These are phyloP conservation scores for Chaetomiaceae sp. DNA, from an alignment of 2,329 filamentous ascomycete species.

Conservation along the genomic window DNA sequence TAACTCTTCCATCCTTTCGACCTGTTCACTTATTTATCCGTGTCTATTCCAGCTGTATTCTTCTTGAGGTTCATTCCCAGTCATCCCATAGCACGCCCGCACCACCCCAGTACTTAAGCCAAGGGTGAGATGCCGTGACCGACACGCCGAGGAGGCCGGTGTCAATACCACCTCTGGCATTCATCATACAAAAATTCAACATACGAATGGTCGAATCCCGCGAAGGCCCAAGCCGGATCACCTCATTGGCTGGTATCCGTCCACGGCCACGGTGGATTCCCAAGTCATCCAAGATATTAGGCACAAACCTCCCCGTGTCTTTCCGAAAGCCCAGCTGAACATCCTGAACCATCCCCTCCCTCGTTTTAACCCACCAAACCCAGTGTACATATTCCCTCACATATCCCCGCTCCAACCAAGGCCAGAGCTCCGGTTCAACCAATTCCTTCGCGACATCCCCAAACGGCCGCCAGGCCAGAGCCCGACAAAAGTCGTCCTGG, in stretches of 20 bases:
- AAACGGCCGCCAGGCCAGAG: conserved; percentile 4
- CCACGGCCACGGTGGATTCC: background rate
- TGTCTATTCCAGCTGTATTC: too few relatives aligned
- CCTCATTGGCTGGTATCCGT: background rate
- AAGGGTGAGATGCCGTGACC: background rate
- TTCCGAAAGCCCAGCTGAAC: background rate
- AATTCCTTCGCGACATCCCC: background rate
- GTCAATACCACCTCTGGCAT: background rate
- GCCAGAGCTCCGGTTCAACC: conserved; percentile 4
- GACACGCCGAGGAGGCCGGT: background rate
- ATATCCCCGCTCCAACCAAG: background rate
- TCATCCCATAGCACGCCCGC: too few relatives aligned
- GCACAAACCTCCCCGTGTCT: background rate
- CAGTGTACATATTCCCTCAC: conserved; percentile 1
- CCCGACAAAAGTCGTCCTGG: background rate
- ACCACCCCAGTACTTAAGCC: background rate
- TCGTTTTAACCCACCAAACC: conserved; percentile 2
- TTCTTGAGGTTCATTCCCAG: too few relatives aligned
- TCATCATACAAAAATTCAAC: conserved; percentile 1
- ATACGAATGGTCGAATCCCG: background rate
- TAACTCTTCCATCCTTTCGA: too few relatives aligned
- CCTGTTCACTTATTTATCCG: too few relatives aligned
- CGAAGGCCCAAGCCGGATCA: conserved; percentile 1
- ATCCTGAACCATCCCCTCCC: background rate
- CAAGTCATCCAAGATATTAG: background rate